phyloP scores from a whole-genome alignment of 2,329 filamentous ascomycete genomes.

The Penicillium sp. region DNA sequence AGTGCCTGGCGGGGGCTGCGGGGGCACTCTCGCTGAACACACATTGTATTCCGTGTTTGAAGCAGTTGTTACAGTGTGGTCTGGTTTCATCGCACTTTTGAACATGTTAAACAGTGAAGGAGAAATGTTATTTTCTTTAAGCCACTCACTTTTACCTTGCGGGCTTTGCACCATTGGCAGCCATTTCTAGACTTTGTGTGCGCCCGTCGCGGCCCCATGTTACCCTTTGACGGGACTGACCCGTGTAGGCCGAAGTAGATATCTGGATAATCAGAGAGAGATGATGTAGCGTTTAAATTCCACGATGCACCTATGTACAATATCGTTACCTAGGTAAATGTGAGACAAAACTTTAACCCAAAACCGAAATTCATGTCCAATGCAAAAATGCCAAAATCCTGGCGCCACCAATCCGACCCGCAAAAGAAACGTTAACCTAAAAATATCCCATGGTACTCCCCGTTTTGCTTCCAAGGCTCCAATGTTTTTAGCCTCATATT shows the following conservation, averaged over 20 bases:
- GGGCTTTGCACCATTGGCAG: constrained; percentile 8
- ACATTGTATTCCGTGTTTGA: constrained; percentile 11
- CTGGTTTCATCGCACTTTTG: constrained; percentile 14
- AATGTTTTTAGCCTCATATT: background rate
- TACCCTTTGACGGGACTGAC: background rate
- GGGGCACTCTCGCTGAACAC: background rate
- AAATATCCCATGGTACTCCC: background rate
- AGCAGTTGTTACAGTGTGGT: constrained; percentile 15
- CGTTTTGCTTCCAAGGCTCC: background rate
- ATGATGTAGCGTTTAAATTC: background rate
- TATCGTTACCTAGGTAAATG: too few relatives aligned
- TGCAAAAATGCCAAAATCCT: background rate
- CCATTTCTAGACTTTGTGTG: constrained; percentile 12
- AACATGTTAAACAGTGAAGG: background rate
- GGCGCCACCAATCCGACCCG: background rate
- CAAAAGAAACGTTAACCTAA: background rate
- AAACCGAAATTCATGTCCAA: background rate
- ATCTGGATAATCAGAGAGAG: background rate
- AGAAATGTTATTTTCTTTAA: background rate
- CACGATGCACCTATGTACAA: too few relatives aligned
- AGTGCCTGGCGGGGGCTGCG: background rate
- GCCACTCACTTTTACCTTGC: constrained; percentile 10
- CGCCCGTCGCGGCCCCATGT: constrained; percentile 1
- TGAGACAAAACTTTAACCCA: background rate
- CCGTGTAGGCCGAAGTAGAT: background rate